phyloP scores from a whole-genome alignment of 1,284 basidiomycete genomes.

The Malassezia equina region DNA sequence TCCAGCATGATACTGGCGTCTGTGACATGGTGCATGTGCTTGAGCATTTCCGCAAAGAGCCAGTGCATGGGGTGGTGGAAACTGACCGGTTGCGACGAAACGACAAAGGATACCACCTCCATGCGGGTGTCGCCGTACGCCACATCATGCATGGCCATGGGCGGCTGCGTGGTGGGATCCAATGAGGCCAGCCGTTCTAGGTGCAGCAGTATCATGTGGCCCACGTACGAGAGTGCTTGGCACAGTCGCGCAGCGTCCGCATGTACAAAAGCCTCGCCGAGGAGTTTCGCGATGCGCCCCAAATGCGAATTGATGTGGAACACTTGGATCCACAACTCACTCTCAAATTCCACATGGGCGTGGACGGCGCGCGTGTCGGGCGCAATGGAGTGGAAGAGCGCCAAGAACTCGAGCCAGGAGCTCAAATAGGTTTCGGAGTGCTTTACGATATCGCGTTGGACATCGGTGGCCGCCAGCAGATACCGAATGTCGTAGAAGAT shows the following conservation, averaged over 20 bases:
- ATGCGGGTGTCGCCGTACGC: not conserved
- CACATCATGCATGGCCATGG: conserved; percentile 50
- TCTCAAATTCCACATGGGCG: conserved; percentile 45
- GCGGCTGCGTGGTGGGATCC: conserved; percentile 58
- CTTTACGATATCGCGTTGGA: conserved; percentile 33
- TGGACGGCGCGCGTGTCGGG: conserved; percentile 35
- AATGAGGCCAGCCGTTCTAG: conserved; percentile 18
- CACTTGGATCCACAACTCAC: conserved; percentile 43
- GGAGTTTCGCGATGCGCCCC: conserved; percentile 34
- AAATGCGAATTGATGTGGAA: conserved; percentile 44
- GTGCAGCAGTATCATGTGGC: conserved; percentile 56
- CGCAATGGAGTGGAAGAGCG: conserved; percentile 39
- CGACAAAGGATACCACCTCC: conserved; percentile 55
- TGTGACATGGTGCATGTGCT: conserved; percentile 48
- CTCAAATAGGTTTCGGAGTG: conserved; percentile 23
- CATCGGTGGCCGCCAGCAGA: conserved; percentile 35
- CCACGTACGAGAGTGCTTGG: conserved; percentile 60
- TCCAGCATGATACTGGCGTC: not conserved
- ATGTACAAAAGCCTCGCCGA: conserved; percentile 43
- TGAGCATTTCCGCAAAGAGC: conserved; percentile 79
- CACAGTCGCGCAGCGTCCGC: conserved; percentile 58
- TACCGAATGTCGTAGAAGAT: conserved; percentile 45
- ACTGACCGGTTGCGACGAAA: conserved; percentile 51
- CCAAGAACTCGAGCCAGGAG: conserved; percentile 29
- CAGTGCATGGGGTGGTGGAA: conserved; percentile 93